phyloP scores from a whole-genome alignment of 768 basidiomycete genomes.

The Tubosaeta sp. region DNA sequence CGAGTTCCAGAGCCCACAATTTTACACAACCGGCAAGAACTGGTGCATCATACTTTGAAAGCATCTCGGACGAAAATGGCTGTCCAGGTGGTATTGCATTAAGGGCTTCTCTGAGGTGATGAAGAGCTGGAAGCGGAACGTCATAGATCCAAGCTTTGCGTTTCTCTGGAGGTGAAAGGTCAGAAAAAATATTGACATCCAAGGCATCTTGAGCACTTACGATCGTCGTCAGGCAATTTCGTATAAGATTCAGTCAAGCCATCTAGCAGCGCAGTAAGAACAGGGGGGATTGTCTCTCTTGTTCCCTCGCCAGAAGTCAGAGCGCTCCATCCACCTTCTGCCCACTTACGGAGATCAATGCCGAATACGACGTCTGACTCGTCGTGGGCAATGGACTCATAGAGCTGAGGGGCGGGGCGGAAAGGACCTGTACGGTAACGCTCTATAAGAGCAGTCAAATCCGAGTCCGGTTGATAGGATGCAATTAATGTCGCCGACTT shows the following conservation, averaged over 20 bases:
- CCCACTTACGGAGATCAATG: constrained; percentile 88
- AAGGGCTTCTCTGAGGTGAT: constrained; percentile 80
- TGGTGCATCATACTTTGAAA: constrained; percentile 77
- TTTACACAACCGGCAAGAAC: constrained; percentile 83
- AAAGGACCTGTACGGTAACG: constrained; percentile 92
- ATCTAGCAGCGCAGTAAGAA: constrained; percentile 61
- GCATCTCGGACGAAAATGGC: constrained; percentile 48
- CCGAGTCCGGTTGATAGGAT: constrained; percentile 84
- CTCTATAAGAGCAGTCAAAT: constrained; percentile 83
- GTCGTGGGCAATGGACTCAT: constrained; percentile 79
- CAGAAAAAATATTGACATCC: background rate
- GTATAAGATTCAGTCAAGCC: constrained; percentile 62
- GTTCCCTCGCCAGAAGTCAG: constrained; percentile 52
- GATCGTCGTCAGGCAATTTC: constrained; percentile 55
- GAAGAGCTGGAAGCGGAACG: constrained; percentile 75
- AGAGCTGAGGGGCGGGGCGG: constrained; percentile 79
- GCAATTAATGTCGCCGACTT: constrained; percentile 73
- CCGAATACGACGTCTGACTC: constrained; percentile 88
- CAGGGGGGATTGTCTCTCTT: constrained; percentile 66
- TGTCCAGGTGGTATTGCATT: constrained; percentile 60
- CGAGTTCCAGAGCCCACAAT: constrained; percentile 88
- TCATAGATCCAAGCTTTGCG: constrained; percentile 96
- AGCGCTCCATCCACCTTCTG: constrained; percentile 73
- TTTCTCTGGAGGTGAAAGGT: constrained; percentile 49
- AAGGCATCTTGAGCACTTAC: constrained; percentile 36